Evolutionary conservation across 164 flowering plant genomes (phyloP).

Genomic region (Paratinospora sagittata): DNA sequence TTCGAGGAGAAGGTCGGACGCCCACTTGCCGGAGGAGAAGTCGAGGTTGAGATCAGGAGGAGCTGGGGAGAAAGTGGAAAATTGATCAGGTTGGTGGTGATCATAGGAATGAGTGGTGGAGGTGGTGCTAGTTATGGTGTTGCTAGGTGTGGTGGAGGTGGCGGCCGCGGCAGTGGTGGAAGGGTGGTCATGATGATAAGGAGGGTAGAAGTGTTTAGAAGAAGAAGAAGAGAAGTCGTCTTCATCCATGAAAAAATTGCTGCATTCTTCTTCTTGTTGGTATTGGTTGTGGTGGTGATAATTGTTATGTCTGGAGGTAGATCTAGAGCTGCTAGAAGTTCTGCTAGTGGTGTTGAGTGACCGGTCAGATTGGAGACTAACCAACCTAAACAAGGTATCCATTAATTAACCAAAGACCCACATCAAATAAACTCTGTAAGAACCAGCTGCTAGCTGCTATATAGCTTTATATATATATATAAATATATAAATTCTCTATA

Average conservation of each 20-base stretch:
- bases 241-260: slow-evolving; percentile 97
- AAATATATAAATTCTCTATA: too few relatives aligned
- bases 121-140: slow-evolving; percentile 19
- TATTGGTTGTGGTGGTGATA: slow-evolving; percentile 26
- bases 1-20: slow-evolving; percentile 59
- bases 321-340: slow-evolving; percentile 66
- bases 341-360: slow-evolving; percentile 59
- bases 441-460: too few relatives aligned
- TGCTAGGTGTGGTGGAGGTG: slow-evolving; percentile 13
- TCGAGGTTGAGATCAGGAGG: slow-evolving; percentile 29
- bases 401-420: slow-evolving; percentile 22
- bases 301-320: slow-evolving; percentile 51
- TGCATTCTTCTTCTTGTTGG: slow-evolving; percentile 72
- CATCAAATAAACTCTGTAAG: slow-evolving; percentile 5
- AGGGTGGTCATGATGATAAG: slow-evolving; percentile 15
- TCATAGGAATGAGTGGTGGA: slow-evolving; percentile 22
- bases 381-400: slow-evolving; percentile 94
- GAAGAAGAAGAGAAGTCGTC: slow-evolving; percentile 85
- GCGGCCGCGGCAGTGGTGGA: slow-evolving; percentile 21
- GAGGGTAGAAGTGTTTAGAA: slow-evolving; percentile 28
- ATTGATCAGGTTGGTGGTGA: slow-evolving; percentile 26
- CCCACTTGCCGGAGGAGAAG: slow-evolving; percentile 57
- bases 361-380: slow-evolving; percentile 53
- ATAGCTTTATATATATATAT: too few relatives aligned
- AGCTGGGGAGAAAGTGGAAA: slow-evolving; percentile 34